These are phyloP conservation scores for Metschnikowia anglica DNA, from an alignment of 805 yeast species.

Conservation along the genomic window DNA sequence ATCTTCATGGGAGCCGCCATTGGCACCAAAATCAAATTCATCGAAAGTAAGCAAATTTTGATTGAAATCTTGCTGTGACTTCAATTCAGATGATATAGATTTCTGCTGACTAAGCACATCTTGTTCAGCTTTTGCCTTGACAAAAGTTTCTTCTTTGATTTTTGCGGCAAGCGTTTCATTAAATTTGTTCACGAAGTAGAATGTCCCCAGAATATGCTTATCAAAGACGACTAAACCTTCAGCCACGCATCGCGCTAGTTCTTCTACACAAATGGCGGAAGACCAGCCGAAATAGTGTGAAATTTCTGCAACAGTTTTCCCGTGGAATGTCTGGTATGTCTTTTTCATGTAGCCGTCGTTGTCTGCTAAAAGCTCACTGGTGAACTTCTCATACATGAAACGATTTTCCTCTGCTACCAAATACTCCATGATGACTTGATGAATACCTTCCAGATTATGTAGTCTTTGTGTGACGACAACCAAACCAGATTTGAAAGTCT, in stretches of 20 bases:
- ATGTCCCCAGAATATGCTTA: slow-evolving; percentile 63
- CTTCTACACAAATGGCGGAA: slow-evolving; percentile 61
- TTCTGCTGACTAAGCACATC: slow-evolving; percentile 15
- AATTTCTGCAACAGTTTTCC: slow-evolving; percentile 42
- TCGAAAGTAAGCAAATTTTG: slow-evolving; percentile 12
- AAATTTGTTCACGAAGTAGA: slow-evolving; percentile 53
- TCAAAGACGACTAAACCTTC: slow-evolving; percentile 63
- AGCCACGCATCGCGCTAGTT: slow-evolving; percentile 57
- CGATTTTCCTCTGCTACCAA: slow-evolving; percentile 25
- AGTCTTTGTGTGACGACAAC: slow-evolving; percentile 31
- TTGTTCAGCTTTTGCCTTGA: slow-evolving; percentile 7
- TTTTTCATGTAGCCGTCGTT: slow-evolving; percentile 15
- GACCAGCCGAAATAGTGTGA: slow-evolving; percentile 61
- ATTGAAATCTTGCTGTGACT: slow-evolving; percentile 4
- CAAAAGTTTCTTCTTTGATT: slow-evolving; percentile 9
- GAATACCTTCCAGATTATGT: slow-evolving; percentile 25
- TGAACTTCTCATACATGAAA: slow-evolving; percentile 27
- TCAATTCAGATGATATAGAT: slow-evolving; percentile 10
- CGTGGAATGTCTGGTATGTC: slow-evolving; percentile 28
- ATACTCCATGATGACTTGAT: slow-evolving; percentile 26
- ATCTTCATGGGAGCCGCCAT: background rate
- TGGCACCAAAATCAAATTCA: slow-evolving; percentile 13
- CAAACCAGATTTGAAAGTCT: slow-evolving; percentile 36
- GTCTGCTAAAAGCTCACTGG: slow-evolving; percentile 24
- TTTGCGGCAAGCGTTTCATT: slow-evolving; percentile 9